Evolutionary conservation across 2,329 filamentous ascomycete species (phyloP).

Genomic region (Nectriaceae sp.): DNA sequence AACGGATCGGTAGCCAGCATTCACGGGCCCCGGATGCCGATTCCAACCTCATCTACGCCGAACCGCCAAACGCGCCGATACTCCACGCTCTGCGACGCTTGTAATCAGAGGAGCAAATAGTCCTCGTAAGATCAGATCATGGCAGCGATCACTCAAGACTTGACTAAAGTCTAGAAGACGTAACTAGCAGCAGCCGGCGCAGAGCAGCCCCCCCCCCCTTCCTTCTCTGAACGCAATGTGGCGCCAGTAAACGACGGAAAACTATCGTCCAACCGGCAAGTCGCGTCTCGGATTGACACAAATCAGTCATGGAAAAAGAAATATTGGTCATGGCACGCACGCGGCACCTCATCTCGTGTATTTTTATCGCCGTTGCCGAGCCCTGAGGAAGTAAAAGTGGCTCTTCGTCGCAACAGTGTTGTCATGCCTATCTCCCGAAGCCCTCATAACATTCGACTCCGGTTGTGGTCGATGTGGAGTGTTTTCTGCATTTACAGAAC

Average conservation of each 20-base stretch:
- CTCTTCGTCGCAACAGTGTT: neutral
- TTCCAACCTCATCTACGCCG: neutral
- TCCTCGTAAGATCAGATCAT: neutral
- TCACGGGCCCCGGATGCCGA: too few species aligned
- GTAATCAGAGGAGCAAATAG: neutral
- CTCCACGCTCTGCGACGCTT: too few species aligned
- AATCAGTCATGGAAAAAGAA: constrained; percentile 10
- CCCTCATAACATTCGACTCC: too few species aligned
- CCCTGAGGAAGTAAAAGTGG: neutral
- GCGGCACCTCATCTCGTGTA: constrained; percentile 11
- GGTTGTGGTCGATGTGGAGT: too few species aligned
- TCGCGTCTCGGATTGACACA: constrained; percentile 1
- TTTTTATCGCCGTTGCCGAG: constrained; percentile 15
- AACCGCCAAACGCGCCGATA: too few species aligned
- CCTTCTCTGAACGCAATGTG: neutral
- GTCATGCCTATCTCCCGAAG: neutral
- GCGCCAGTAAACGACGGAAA: constrained; percentile 4
- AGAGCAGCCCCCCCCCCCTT: neutral
- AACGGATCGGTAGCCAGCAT: neutral
- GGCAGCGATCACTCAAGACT: neutral
- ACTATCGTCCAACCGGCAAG: constrained; percentile 1
- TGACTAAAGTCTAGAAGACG: neutral
- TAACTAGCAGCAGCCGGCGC: neutral
- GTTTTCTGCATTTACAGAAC: too few species aligned
- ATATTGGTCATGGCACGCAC: constrained; percentile 9